Conservation (phyloP, 805 yeast genomes). For the Helenozyma baotianmanensis region DNA sequence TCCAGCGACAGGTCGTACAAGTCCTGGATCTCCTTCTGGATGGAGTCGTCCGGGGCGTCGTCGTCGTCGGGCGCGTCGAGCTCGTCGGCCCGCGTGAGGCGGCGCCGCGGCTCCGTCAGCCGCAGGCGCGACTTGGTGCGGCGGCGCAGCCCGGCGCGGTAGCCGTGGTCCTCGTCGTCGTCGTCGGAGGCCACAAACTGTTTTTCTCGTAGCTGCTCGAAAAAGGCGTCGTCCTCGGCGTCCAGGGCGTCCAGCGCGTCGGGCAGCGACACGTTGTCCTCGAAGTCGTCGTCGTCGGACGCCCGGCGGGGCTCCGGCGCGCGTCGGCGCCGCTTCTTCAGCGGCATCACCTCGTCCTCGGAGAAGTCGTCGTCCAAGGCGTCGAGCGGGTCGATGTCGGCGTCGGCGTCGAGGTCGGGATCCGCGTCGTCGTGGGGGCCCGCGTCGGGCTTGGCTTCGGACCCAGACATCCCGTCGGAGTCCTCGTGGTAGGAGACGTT, state of each 20-base stretch:
- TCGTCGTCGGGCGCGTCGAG: constrained; percentile 15
- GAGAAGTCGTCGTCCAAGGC: constrained; percentile 11
- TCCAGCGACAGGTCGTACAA: constrained; percentile 60
- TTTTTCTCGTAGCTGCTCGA: constrained; percentile 28
- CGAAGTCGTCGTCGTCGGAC: constrained; percentile 19
- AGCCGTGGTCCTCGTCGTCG: constrained; percentile 25
- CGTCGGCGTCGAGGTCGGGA: constrained; percentile 1
- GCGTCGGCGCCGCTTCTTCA: constrained; percentile 10
- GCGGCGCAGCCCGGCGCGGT: constrained; percentile 18
- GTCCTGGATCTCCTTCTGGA: constrained; percentile 65
- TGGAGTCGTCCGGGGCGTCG: constrained; percentile 29
- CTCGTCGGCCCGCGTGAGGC: constrained; percentile 17
- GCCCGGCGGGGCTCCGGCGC: constrained; percentile 2
- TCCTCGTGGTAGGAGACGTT: constrained; percentile 12
- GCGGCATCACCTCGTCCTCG: constrained; percentile 9
- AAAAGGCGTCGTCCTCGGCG: constrained; percentile 17
- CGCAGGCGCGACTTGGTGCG: constrained; percentile 20
- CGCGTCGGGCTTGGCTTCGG: constrained; percentile 2
- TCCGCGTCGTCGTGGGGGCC: constrained; percentile 4
- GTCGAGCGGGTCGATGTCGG: constrained; percentile 1
- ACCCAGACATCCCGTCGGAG: constrained; percentile 10
- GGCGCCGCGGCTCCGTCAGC: constrained; percentile 16
- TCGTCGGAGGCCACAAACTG: constrained; percentile 36
- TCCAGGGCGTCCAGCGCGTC: constrained; percentile 12
- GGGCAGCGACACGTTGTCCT: constrained; percentile 7